Evolutionary conservation across 2,329 filamentous ascomycete species (phyloP), one percentile per base, ranked within the genome.

Genomic region (Scytalidium sp.): DNA sequence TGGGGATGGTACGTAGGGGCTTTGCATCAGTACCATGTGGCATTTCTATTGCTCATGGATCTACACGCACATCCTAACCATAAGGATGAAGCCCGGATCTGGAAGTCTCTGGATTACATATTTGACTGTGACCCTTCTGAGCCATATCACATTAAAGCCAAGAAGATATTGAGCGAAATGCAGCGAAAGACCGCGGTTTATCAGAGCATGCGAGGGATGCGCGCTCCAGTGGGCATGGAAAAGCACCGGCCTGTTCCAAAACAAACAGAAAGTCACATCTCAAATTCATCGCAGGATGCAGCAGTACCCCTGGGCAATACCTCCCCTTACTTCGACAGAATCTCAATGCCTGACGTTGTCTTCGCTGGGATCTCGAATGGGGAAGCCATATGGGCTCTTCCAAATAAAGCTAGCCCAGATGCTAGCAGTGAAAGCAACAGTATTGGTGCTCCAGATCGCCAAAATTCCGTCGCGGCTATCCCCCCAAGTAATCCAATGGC

Each of bases 1-100:
- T 91, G 86, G 85, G 67, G 73, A 2, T 91, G 88, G 88, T 90
- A 90, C 57, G 61, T 72, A 11, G 85, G 86, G 3, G 85, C 87
- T 5, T 80, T 87, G 55, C 84, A 88, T 53, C 87, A 90, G 62
- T 89, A 85, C 64, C 87, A 90, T 60, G 76, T 79, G 3, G 84
- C 86, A 0, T 73, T 91, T 25, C 73, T 91, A 1, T 71, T 92
- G 19, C 74, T 88, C 6, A 78, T 81, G 19, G 86, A 91, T 62
- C 69, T 89, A 3, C 86, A 83, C 61, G 69, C 76, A 47, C 59
- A 63, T 40, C 62, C 64, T 8, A 44, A 60, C 19, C 52, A 57
- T 25, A 74, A 74, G 45, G 76, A 87, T 52, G 81, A 82, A 2
- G 75, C 79, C 20, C 78, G 86, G 8, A 86, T 90, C 50, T 90